Evolutionary conservation across 768 basidiomycete genomes (phyloP).

Genomic region (Mycena epipterygia): DNA sequence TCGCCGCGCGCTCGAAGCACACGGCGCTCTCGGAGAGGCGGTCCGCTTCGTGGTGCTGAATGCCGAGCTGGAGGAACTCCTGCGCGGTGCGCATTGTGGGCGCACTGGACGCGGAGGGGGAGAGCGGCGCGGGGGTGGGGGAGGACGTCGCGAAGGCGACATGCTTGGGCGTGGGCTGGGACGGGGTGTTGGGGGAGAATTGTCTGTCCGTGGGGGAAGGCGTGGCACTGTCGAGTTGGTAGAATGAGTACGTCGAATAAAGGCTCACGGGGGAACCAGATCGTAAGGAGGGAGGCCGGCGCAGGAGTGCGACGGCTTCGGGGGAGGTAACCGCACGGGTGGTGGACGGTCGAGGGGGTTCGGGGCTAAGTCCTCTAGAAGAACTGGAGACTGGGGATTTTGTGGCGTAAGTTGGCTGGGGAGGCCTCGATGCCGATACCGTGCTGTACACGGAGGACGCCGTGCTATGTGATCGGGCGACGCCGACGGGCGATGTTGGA

Average conservation of each 20-base stretch:
- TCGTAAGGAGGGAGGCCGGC: slow-evolving; percentile 53
- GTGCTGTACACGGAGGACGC: slow-evolving; percentile 33
- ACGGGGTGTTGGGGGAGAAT: slow-evolving; percentile 34
- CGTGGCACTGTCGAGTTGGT: slow-evolving; percentile 63
- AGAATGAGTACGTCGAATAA: slow-evolving; percentile 79
- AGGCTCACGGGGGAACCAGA: slow-evolving; percentile 55
- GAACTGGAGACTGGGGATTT: not conserved
- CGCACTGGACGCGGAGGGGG: slow-evolving; percentile 6
- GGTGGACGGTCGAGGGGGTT: slow-evolving; percentile 6
- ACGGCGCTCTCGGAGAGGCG: slow-evolving; percentile 74
- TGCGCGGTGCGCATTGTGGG: slow-evolving; percentile 59
- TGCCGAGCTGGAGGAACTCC: slow-evolving; percentile 82
- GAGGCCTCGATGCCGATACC: slow-evolving; percentile 1
- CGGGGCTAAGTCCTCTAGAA: slow-evolving; percentile 13
- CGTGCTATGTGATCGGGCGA: slow-evolving; percentile 24
- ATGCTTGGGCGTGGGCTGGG: slow-evolving; percentile 31
- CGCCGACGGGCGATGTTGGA: slow-evolving; percentile 1
- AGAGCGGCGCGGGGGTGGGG: slow-evolving; percentile 25
- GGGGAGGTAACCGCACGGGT: slow-evolving; percentile 16
- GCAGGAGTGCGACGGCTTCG: slow-evolving; percentile 38
- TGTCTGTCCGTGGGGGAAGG: slow-evolving; percentile 59
- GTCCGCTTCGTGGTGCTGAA: slow-evolving; percentile 83
- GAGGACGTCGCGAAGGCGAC: slow-evolving; percentile 24
- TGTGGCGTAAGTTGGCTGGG: not conserved
- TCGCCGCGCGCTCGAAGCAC: slow-evolving; percentile 85